Percentiles rank a stretch among this genome's conserved stretches.
phyloP scores from a whole-genome alignment of 1,284 basidiomycete species.

The Puccinia triticina region DNA sequence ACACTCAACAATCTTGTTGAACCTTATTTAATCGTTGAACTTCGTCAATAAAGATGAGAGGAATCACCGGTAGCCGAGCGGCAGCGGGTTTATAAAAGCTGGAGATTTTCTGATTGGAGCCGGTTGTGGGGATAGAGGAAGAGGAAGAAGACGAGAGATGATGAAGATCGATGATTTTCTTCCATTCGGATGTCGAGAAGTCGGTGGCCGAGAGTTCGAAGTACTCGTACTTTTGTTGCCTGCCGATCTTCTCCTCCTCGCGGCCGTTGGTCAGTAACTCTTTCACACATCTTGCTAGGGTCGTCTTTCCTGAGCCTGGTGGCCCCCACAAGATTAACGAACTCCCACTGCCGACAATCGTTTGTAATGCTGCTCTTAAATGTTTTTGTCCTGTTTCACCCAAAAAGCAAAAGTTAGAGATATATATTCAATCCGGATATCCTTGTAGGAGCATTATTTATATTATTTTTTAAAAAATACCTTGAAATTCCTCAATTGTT shows the following conservation, averaged over 20 bases:
- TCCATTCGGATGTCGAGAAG: slow-evolving; percentile 76
- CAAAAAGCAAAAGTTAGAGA: neutral
- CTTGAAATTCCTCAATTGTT: slow-evolving; percentile 37
- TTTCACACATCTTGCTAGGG: slow-evolving; percentile 73
- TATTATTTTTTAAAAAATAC: neutral
- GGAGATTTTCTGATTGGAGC: neutral
- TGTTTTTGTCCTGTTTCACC: slow-evolving; percentile 71
- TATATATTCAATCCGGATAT: neutral
- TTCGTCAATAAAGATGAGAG: slow-evolving; percentile 80
- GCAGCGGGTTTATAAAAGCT: slow-evolving; percentile 52
- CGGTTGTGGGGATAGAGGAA: slow-evolving; percentile 65
- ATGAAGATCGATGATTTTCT: slow-evolving; percentile 73
- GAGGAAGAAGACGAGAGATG: slow-evolving; percentile 62
- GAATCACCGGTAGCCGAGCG: slow-evolving; percentile 59
- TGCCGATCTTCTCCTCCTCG: slow-evolving; percentile 55
- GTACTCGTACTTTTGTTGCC: slow-evolving; percentile 53
- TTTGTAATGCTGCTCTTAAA: slow-evolving; percentile 60
- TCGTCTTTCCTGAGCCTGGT: slow-evolving; percentile 78
- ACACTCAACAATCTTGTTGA: slow-evolving; percentile 68
- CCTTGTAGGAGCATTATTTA: neutral
- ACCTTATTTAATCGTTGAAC: slow-evolving; percentile 82
- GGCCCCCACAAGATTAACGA: slow-evolving; percentile 68
- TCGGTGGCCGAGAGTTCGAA: slow-evolving; percentile 61
- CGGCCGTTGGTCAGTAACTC: slow-evolving; percentile 76
- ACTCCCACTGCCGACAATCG: slow-evolving; percentile 63